These are phyloP conservation scores for Yamagishiella unicocca DNA, from an alignment of 139 green algal species.

Conservation along the genomic window DNA sequence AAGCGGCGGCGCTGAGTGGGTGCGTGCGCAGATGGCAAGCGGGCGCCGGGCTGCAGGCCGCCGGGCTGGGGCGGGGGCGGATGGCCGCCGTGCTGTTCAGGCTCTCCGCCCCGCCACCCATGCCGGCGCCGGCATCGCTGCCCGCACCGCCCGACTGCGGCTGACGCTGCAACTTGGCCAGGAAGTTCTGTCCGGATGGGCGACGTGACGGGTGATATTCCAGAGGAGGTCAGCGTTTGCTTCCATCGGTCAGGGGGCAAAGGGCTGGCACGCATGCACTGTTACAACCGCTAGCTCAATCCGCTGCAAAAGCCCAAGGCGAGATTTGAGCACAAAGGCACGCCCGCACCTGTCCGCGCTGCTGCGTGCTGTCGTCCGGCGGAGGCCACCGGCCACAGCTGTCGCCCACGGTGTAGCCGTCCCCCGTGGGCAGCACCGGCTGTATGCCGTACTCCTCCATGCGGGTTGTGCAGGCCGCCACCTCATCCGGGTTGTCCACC, in stretches of 20 bases:
- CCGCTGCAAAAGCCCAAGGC: not conserved
- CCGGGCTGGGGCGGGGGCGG: conserved; percentile 1
- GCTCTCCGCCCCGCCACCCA: not conserved
- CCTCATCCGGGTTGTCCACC: not conserved
- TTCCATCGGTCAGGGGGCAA: not conserved
- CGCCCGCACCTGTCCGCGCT: not conserved
- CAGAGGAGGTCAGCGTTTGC: not conserved
- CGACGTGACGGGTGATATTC: not conserved
- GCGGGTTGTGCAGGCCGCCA: conserved; percentile 7
- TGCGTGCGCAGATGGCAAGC: conserved; percentile 9
- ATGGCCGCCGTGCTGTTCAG: not conserved
- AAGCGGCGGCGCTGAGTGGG: not conserved
- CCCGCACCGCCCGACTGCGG: not conserved
- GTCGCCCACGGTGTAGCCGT: conserved; percentile 6
- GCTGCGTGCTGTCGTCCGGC: conserved; percentile 4
- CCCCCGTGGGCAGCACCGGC: conserved; percentile 24
- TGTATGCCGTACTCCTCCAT: not conserved
- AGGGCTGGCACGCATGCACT: not conserved
- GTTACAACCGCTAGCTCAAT: not conserved
- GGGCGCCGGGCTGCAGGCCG: conserved; percentile 16
- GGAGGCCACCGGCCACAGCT: conserved; percentile 28
- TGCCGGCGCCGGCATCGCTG: not conserved
- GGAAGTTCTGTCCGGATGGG: not conserved
- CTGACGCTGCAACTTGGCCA: not conserved
- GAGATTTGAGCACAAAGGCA: not conserved